Percentiles rank a stretch among this genome's conserved stretches.
phyloP scores from a whole-genome alignment of 768 basidiomycete genomes.

The Sarcodon aspratus region DNA sequence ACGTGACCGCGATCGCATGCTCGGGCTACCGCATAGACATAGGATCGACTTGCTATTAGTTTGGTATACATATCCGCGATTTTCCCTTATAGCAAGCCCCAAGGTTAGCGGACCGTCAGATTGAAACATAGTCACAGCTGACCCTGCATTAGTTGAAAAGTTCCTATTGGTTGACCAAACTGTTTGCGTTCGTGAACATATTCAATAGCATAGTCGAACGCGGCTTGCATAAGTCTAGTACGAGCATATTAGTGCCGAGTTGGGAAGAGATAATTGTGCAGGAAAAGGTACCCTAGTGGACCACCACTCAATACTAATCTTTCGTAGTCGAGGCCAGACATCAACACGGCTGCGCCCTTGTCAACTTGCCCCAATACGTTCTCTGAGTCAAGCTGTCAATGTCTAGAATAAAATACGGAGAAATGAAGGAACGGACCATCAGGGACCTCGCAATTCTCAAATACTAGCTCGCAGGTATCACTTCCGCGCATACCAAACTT shows the following conservation, averaged over 20 bases:
- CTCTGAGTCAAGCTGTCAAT: conserved; percentile 27
- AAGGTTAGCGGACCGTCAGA: conserved; percentile 7
- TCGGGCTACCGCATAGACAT: conserved; percentile 87
- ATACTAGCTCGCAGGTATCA: conserved; percentile 89
- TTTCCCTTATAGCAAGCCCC: conserved; percentile 37
- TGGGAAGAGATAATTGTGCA: background rate
- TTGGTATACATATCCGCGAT: conserved; percentile 94
- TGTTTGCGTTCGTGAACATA: conserved; percentile 93
- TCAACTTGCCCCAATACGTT: conserved; percentile 77
- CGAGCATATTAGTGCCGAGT: background rate
- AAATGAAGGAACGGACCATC: conserved; percentile 39
- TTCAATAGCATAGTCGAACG: conserved; percentile 78
- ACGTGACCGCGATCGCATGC: conserved; percentile 76
- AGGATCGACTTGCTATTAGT: conserved; percentile 76
- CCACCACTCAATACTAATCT: conserved; percentile 87
- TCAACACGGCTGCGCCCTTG: conserved; percentile 77
- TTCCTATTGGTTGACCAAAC: conserved; percentile 78
- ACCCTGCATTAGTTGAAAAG: conserved; percentile 97
- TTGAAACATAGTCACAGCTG: conserved; percentile 5
- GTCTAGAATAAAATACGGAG: conserved; percentile 4
- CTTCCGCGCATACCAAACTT: conserved; percentile 97
- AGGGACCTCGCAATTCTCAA: conserved; percentile 84
- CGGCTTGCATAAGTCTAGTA: conserved; percentile 25
- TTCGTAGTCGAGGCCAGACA: conserved; percentile 92
- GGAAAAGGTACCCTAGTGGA: conserved; percentile 59